These are phyloP conservation scores for Solanum acaule DNA, from an alignment of 257 asterid species.

Conservation along the genomic window DNA sequence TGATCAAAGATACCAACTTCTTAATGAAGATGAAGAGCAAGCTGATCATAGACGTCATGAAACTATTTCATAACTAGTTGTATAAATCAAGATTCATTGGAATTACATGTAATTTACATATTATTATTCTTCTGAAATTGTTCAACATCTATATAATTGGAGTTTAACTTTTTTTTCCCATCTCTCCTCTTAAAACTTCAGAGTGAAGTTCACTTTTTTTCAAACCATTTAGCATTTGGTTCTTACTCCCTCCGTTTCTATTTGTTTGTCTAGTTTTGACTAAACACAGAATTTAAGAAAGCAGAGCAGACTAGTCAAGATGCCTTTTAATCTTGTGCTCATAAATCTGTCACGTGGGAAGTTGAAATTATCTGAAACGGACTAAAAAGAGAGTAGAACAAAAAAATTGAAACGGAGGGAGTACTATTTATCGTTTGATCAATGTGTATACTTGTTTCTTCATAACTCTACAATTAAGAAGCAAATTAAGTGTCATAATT, in stretches of 20 bases:
- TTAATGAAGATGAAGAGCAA: conserved; percentile 37
- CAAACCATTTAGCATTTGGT: background rate
- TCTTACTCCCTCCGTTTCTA: background rate
- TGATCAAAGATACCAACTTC: conserved; percentile 13
- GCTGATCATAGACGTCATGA: background rate
- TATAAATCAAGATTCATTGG: background rate
- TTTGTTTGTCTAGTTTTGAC: background rate
- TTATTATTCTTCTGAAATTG: background rate
- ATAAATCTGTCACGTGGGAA: too few relatives aligned
- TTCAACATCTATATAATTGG: background rate
- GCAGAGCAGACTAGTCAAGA: background rate
- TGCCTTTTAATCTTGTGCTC: background rate
- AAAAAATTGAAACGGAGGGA: too few relatives aligned
- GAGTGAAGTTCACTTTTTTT: background rate
- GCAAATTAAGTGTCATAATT: background rate
- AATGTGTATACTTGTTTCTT: background rate
- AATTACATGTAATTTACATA: background rate
- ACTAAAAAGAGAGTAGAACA: background rate
- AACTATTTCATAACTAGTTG: background rate
- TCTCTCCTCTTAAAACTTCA: background rate
- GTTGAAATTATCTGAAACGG: too few relatives aligned
- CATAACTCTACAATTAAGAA: background rate
- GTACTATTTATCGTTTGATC: background rate
- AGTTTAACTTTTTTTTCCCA: background rate
- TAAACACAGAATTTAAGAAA: background rate